Conservation (phyloP, 768 basidiomycete species). For the Russula emetica region DNA sequence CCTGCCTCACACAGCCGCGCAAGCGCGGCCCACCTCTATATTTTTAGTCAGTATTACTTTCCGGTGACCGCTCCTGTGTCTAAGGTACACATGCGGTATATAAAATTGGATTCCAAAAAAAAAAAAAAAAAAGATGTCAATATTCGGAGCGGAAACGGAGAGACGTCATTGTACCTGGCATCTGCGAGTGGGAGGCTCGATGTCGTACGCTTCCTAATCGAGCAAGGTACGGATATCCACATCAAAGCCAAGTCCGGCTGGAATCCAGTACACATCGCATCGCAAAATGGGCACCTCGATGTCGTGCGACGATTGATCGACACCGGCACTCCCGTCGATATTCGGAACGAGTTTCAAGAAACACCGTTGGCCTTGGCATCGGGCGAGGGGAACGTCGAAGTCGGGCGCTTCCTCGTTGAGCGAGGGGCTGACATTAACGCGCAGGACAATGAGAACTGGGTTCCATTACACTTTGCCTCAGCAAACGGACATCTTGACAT, state of each 20-base stretch:
- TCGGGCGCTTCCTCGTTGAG: neutral
- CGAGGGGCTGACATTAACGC: neutral
- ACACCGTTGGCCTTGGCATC: conserved; percentile 5
- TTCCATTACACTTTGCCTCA: neutral
- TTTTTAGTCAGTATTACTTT: no score
- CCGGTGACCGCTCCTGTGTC: no score
- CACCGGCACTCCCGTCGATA: neutral
- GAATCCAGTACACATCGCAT: neutral
- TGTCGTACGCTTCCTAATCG: neutral
- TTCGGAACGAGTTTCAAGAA: neutral
- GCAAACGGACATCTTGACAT: neutral
- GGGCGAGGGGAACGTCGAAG: neutral
- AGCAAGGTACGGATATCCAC: neutral
- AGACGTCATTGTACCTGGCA: neutral
- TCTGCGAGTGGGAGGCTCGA: neutral
- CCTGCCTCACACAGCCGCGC: no score
- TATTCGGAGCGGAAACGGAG: neutral
- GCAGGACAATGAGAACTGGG: neutral
- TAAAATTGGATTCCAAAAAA: no score
- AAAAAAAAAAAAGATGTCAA: no score
- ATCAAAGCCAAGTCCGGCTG: neutral
- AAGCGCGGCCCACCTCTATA: no score
- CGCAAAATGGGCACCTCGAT: neutral
- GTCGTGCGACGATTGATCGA: neutral
- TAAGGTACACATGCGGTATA: no score